Conservation (phyloP, 192 early-diverging fungal genomes). For the Diversispora epigaea region DNA sequence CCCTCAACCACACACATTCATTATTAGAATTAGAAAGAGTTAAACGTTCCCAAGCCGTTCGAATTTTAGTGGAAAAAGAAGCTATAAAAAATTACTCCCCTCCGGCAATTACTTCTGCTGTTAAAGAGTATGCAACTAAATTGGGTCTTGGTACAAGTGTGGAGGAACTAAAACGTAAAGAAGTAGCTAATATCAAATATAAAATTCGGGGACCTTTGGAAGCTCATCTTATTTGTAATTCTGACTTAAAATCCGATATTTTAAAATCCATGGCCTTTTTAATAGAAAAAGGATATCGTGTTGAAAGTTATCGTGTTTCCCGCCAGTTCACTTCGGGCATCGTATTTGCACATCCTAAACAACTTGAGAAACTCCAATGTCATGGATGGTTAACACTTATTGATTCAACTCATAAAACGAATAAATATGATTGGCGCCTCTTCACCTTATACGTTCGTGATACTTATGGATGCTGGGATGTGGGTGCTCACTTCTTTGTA, state of each 20-base stretch:
- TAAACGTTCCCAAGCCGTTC: conserved; percentile 1
- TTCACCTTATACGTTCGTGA: conserved; percentile 14
- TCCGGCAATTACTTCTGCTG: conserved; percentile 3
- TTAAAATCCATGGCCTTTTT: background rate
- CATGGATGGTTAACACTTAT: conserved; percentile 20
- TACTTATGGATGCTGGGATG: conserved; percentile 10
- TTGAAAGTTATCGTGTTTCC: background rate
- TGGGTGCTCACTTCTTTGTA: conserved; percentile 30
- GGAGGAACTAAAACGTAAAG: background rate
- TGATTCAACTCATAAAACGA: conserved; percentile 21
- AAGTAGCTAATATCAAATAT: conserved; percentile 7
- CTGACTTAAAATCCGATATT: conserved; percentile 1
- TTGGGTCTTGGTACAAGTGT: background rate
- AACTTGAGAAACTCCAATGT: background rate
- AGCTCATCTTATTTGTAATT: background rate
- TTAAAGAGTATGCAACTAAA: background rate
- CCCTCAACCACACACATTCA: background rate
- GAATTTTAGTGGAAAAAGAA: background rate
- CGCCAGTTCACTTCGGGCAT: background rate
- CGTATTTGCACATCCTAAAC: conserved; percentile 1
- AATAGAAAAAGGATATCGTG: background rate
- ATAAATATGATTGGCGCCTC: conserved; percentile 4
- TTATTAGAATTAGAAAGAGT: background rate
- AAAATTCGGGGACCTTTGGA: background rate
- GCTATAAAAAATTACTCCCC: conserved; percentile 1